Conservation (phyloP, 257 asterid species). For the Penstemon barbatus region DNA sequence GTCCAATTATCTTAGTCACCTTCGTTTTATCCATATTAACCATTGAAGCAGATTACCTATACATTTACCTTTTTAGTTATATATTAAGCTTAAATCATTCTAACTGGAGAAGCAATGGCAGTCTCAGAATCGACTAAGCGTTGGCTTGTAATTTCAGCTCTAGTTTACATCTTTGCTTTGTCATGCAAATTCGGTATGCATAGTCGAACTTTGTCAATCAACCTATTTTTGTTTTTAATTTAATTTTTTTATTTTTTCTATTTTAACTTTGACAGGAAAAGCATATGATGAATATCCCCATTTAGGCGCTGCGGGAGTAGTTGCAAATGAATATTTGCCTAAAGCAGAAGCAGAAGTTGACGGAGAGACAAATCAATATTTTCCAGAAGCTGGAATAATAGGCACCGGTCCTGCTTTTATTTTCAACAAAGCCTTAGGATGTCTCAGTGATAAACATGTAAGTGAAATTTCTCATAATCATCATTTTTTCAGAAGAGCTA, state of each 20-base stretch:
- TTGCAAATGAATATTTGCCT: conserved; percentile 59
- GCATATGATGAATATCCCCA: conserved; percentile 46
- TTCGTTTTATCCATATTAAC: conserved; percentile 26
- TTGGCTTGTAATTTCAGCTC: conserved; percentile 30
- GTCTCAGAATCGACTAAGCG: conserved; percentile 29
- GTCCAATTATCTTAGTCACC: conserved; percentile 39
- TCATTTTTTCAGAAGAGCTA: background rate
- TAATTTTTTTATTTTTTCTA: background rate
- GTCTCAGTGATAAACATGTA: conserved; percentile 62
- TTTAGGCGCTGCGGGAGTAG: conserved; percentile 62
- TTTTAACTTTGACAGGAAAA: conserved; percentile 37
- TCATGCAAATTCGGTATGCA: conserved; percentile 42
- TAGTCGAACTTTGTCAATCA: conserved; percentile 3
- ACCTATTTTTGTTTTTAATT: background rate
- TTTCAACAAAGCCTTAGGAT: conserved; percentile 56
- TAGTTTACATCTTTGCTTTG: conserved; percentile 38
- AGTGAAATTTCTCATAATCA: conserved; percentile 17
- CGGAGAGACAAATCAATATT: conserved; percentile 33
- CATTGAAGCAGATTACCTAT: conserved; percentile 38
- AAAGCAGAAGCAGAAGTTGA: conserved; percentile 48
- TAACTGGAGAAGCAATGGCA: conserved; percentile 38
- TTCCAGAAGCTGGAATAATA: conserved; percentile 40
- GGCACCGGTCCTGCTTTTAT: conserved; percentile 43
- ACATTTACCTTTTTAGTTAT: conserved; percentile 13
- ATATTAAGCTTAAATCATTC: conserved; percentile 15